These are phyloP conservation scores for Pelargonium australe DNA, from an alignment of 441 rosid genomes.

Conservation along the genomic window DNA sequence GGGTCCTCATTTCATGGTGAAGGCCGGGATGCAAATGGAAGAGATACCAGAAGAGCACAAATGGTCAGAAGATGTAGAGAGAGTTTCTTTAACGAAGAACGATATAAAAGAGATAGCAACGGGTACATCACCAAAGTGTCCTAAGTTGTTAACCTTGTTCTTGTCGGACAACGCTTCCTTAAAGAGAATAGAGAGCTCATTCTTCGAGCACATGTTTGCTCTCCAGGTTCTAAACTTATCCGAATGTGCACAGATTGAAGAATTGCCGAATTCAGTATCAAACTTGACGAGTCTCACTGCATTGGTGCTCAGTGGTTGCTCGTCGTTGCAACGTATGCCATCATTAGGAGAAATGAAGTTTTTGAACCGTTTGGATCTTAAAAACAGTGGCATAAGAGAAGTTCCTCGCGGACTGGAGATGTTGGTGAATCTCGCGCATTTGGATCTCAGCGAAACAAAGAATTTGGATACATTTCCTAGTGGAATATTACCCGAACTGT, in stretches of 20 bases:
- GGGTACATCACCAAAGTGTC: slow-evolving; percentile 14
- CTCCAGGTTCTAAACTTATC: not conserved
- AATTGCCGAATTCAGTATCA: not conserved
- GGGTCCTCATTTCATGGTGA: slow-evolving; percentile 14
- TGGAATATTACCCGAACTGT: too few species aligned
- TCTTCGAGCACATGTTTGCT: not conserved
- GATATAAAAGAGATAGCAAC: slow-evolving; percentile 1
- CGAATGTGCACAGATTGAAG: not conserved
- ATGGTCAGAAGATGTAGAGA: slow-evolving; percentile 15
- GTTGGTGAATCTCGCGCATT: not conserved
- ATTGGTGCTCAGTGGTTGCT: not conserved
- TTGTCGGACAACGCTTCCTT: not conserved
- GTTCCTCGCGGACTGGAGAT: not conserved
- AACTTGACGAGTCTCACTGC: not conserved
- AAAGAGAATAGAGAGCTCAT: not conserved
- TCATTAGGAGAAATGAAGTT: not conserved
- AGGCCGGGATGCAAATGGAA: slow-evolving; percentile 4
- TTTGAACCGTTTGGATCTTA: not conserved
- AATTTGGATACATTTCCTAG: too few species aligned
- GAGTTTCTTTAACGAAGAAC: slow-evolving; percentile 10
- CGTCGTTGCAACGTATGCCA: not conserved
- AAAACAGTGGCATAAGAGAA: not conserved
- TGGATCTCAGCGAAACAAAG: not conserved
- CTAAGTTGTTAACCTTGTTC: slow-evolving; percentile 20
- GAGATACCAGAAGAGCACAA: slow-evolving; percentile 8